These are phyloP conservation scores for Acacia acuminata DNA, from an alignment of 306 rosid species.

Conservation along the genomic window DNA sequence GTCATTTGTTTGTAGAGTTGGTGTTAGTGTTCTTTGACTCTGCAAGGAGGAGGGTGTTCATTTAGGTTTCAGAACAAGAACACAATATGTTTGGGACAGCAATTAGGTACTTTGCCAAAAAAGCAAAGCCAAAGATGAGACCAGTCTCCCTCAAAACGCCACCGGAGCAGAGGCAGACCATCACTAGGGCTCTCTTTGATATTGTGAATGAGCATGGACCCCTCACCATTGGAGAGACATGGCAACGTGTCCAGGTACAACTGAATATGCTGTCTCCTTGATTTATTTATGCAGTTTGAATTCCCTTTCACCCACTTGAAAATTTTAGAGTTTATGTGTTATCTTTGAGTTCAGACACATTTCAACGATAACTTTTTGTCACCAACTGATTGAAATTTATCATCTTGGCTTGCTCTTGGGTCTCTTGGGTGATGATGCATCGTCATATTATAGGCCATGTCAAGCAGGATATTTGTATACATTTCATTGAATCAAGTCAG, in stretches of 20 bases:
- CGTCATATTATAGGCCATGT: not conserved
- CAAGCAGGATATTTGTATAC: not conserved
- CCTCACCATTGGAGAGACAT: conserved; percentile 71
- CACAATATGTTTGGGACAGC: conserved; percentile 61
- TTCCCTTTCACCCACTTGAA: not conserved
- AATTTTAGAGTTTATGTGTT: not conserved
- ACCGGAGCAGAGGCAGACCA: conserved; percentile 81
- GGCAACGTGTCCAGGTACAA: conserved; percentile 79
- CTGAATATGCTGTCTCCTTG: not conserved
- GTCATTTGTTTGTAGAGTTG: not conserved
- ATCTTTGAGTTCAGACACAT: not conserved
- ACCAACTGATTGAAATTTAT: not conserved
- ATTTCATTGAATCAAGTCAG: not conserved
- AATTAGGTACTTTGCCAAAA: conserved; percentile 59
- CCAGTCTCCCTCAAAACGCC: conserved; percentile 64
- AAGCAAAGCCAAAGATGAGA: conserved; percentile 74
- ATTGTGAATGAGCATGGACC: conserved; percentile 89
- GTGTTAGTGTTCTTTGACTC: not conserved
- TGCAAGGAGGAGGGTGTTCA: not conserved
- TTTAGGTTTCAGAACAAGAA: conserved; percentile 4
- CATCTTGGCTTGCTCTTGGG: not conserved
- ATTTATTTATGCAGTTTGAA: not conserved
- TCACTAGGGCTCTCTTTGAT: conserved; percentile 68
- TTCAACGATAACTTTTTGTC: not conserved
- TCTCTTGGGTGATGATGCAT: not conserved